Evolutionary conservation across 768 basidiomycete genomes (phyloP), one percentile per base, ranked within the genome.

Genomic region (Leccinum obscurum): DNA sequence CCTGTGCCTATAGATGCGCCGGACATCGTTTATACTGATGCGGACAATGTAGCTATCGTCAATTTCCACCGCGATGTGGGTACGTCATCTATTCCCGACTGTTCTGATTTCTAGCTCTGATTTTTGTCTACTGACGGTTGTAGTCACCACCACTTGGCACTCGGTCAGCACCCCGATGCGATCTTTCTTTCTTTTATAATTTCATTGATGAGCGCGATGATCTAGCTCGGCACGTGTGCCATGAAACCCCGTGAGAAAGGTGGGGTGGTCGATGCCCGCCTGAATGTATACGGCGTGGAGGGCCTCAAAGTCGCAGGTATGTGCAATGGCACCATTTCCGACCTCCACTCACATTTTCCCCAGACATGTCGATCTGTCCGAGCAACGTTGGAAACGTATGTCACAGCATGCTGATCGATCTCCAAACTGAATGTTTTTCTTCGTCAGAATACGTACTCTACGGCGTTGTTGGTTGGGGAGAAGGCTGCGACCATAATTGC

Each of bases 201-300:
- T 30, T 9, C 34, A 35, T 11, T 52, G 52, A 53, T 30, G 34
- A 4, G 14, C n/a, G 20, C 10, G 10, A 17, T 52, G 4, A 35
- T 35, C 14, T 53, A 53, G 52, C 52, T 53, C 6, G 52, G 86
- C 35, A 89, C 87, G 0, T 88, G 86, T 58, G 81, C 87, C 1
- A 89, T 89, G 88, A 88, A 87, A 35, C 52, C 54, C 17, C 62
- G 30, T 10, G 35, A 30, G 2, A 35, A 54, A 44, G 55, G 55
- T 20, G 61, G 64, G 8, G 64, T 65, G 10, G 61, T 65, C 2
- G 57, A 66, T 52, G 46, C 52, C 5, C 57, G 60, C 3, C 57
- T 66, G 39, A 63, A 66, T 5, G 65, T 66, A 26, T 63, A 66
- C 20, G 65, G 57, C 8, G 61, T 63, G 0, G n/a, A 56, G 28